A percentile compares a stretch with the other conserved stretches of the same genome.
Evolutionary conservation across 2,329 filamentous ascomycete genomes (phyloP).

Genomic region (Colletotrichum gigasporum): DNA sequence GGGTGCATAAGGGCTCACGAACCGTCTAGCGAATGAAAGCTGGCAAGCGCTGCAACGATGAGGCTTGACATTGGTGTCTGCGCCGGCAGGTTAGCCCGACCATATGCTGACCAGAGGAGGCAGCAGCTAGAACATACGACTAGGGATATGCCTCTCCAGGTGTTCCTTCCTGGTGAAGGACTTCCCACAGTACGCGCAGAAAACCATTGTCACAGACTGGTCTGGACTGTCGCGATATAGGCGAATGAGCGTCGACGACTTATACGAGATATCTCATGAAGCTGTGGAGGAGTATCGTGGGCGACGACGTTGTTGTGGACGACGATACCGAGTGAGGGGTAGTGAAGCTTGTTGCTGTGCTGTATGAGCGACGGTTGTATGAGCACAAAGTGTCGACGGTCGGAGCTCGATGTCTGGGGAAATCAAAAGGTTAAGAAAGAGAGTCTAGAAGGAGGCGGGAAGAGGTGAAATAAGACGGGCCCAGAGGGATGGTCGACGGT

Average conservation of each 20-base stretch:
- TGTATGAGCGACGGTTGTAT: background rate
- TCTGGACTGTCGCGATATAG: background rate
- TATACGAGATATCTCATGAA: constrained; percentile 14
- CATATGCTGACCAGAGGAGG: background rate
- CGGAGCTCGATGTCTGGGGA: too few species aligned
- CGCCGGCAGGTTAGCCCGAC: constrained; percentile 24
- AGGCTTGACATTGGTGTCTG: constrained; percentile 66
- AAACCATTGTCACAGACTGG: constrained; percentile 47
- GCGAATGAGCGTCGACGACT: background rate
- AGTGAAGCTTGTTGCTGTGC: too few species aligned
- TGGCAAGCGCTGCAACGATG: constrained; percentile 59
- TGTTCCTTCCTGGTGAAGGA: constrained; percentile 65
- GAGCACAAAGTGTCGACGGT: background rate
- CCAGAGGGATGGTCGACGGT: background rate
- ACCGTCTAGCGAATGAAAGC: constrained; percentile 60
- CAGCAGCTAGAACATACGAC: constrained; percentile 49
- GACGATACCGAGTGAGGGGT: too few species aligned
- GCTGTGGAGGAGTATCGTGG: background rate
- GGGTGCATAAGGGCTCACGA: constrained; percentile 29
- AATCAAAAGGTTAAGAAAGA: background rate
- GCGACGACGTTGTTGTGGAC: background rate
- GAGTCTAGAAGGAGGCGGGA: background rate
- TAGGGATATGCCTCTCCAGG: constrained; percentile 63
- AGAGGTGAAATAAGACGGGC: constrained; percentile 13
- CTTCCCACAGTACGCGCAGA: constrained; percentile 64